Base-by-base conservation (phyloP, 345 rosid genomes). In the Linum usitatissimum region DNA sequence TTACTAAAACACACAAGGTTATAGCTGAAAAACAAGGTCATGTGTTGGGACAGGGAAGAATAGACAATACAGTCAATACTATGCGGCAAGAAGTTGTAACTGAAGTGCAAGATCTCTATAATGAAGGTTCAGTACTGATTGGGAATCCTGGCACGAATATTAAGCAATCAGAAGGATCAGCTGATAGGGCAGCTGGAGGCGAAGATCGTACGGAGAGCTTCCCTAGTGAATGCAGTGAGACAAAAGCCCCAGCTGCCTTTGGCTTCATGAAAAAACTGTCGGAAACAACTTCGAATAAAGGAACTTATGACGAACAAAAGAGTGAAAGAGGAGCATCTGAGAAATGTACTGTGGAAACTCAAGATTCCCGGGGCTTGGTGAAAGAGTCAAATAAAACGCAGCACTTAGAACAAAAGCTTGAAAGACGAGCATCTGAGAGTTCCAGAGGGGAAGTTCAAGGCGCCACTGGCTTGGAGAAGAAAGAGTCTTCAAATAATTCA, bases 21-120 rank as follows among this genome's bases (percentile, higher is more conserved):
- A 73, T 86, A 69, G 96, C 97, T 51, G 70, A 75, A 62, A 66
- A 73, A 67, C 84, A 81, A 66, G 80, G 78, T 62, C 96, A 87
- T 58, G 31, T 80, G 63, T 65, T 68, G 57, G 64, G 21, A 62
- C 75, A 63, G 15, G 61, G 59, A 56, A 66, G 53, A n/a, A n/a
- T n/a, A n/a, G n/a, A n/a, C n/a, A n/a, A n/a, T 63, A 64, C 36
- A 63, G 69, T 20, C 28, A n/a, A 28, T 57, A 57, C 20, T 49
- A 55, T 57, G 80, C 59, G 73, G 63, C 67, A 56, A 8, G 21
- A 30, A n/a, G 36, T 31, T 68, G 68, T 71, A 58, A 38, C 18
- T 61, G 73, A 69, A 61, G 68, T 63, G 60, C 63, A 18, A 20
- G 63, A 36, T 55, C 57, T n/a, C n/a, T n/a, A n/a, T n/a, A n/a